These are phyloP conservation scores for Dryas octopetala DNA, from an alignment of 306 rosid species.

Conservation along the genomic window DNA sequence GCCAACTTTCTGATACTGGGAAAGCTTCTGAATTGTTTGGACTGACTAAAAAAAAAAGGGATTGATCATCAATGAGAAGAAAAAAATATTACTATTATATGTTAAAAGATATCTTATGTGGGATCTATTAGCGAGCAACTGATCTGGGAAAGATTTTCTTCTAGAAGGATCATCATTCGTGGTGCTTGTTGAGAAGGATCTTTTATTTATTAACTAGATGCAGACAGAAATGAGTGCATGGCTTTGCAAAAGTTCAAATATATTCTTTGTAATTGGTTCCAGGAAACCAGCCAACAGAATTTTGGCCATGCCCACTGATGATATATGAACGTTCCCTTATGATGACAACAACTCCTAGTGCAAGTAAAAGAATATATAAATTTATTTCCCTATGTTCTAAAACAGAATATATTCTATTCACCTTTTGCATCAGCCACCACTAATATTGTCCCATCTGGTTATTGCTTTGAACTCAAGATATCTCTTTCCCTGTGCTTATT, in stretches of 20 bases:
- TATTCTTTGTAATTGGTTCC: background rate
- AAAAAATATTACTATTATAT: background rate
- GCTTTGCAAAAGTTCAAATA: slow-evolving; percentile 21
- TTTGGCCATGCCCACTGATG: background rate
- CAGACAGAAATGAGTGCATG: slow-evolving; percentile 11
- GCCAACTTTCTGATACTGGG: background rate
- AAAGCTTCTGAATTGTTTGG: background rate
- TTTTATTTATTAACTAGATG: background rate
- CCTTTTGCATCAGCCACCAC: slow-evolving; percentile 21
- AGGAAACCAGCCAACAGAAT: slow-evolving; percentile 9
- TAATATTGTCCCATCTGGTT: slow-evolving; percentile 13
- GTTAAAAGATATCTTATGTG: background rate
- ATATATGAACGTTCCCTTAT: slow-evolving; percentile 1
- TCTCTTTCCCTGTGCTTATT: slow-evolving; percentile 15
- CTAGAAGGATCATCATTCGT: slow-evolving; percentile 2
- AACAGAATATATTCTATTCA: slow-evolving; percentile 27
- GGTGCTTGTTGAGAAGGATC: slow-evolving; percentile 11
- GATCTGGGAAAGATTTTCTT: background rate
- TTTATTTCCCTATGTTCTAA: slow-evolving; percentile 15
- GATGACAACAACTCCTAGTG: slow-evolving; percentile 9
- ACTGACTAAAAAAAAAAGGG: background rate
- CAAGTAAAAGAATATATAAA: slow-evolving; percentile 10
- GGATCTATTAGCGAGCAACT: background rate
- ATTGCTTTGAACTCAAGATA: slow-evolving; percentile 33
- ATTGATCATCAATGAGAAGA: background rate